These are phyloP conservation scores for Sclerotiophoma versabilis DNA, from an alignment of 2,329 filamentous ascomycete genomes.

Conservation along the genomic window DNA sequence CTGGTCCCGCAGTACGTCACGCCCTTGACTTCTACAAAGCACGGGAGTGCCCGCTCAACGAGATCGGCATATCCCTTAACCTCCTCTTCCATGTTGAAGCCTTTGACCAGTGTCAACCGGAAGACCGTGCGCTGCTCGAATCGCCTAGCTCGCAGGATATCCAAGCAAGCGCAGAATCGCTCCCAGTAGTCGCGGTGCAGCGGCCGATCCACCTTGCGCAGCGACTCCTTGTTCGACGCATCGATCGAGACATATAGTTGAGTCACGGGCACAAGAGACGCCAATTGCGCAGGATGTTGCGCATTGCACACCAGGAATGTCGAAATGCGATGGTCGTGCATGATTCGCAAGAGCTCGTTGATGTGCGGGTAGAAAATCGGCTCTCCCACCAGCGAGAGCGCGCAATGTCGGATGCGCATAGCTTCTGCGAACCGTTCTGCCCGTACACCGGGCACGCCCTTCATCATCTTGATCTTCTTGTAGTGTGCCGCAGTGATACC, in stretches of 20 bases:
- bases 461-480: conserved; percentile 97
- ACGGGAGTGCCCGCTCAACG: conserved; percentile 83
- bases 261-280: conserved; percentile 81
- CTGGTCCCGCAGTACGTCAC: conserved; percentile 96
- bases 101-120: conserved; percentile 93
- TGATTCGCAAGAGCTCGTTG: conserved; percentile 84
- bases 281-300: conserved; percentile 91
- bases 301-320: conserved; percentile 97
- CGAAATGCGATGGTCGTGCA: conserved; percentile 86
- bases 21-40: conserved; percentile 94
- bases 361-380: conserved; percentile 99
- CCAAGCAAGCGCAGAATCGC: conserved; percentile 87
- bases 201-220: conserved; percentile 88
- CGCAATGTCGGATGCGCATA: conserved; percentile 92
- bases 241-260: conserved; percentile 98
- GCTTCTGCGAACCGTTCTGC: conserved; percentile 92
- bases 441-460: conserved; percentile 88
- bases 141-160: conserved; percentile 84
- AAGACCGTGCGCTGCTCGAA: conserved; percentile 92
- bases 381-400: conserved; percentile 89
- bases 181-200: conserved; percentile 98
- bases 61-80: conserved; percentile 88
- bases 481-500: conserved; percentile 93
- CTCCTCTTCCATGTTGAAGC: conserved; percentile 96
- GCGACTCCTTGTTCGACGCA: conserved; percentile 85